phyloP scores from a whole-genome alignment of 2,329 filamentous ascomycete species.

The Colletotrichum lindemuthianum region DNA sequence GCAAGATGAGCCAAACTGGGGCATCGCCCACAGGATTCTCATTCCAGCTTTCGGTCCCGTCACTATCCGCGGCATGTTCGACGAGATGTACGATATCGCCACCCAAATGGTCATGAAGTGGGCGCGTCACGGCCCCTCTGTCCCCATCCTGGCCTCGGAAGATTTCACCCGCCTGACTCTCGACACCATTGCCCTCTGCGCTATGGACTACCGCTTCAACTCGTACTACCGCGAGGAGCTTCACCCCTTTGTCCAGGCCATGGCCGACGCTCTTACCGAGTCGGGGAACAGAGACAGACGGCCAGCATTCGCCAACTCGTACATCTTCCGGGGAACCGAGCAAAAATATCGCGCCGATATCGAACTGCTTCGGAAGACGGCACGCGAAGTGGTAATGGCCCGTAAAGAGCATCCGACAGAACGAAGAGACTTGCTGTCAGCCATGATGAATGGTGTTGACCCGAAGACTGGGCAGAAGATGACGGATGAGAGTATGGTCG shows the following conservation, averaged over 20 bases:
- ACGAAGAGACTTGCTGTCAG: constrained; percentile 72
- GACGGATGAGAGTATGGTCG: constrained; percentile 66
- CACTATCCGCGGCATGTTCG: constrained; percentile 69
- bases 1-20: constrained; percentile 36
- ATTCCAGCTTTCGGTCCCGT: constrained; percentile 77
- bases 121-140: constrained; percentile 52
- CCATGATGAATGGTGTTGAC: constrained; percentile 72
- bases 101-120: constrained; percentile 65
- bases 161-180: constrained; percentile 72
- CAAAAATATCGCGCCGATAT: constrained; percentile 62
- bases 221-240: constrained; percentile 63
- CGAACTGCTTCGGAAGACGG: constrained; percentile 59
- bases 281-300: constrained; percentile 60
- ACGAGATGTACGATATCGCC: constrained; percentile 62
- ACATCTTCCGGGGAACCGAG: constrained; percentile 55
- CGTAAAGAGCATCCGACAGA: constrained; percentile 61
- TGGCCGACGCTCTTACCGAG: constrained; percentile 68
- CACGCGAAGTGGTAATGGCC: constrained; percentile 67
- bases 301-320: constrained; percentile 52
- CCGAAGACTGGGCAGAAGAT: constrained; percentile 71
- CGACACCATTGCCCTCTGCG: constrained; percentile 70
- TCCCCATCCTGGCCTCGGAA: constrained; percentile 62
- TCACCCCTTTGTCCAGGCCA: constrained; percentile 58
- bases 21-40: constrained; percentile 71
- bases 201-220: constrained; percentile 70